Conservation (phyloP, 192 early-diverging fungal genomes). For the Chytriomyces confervae region DNA sequence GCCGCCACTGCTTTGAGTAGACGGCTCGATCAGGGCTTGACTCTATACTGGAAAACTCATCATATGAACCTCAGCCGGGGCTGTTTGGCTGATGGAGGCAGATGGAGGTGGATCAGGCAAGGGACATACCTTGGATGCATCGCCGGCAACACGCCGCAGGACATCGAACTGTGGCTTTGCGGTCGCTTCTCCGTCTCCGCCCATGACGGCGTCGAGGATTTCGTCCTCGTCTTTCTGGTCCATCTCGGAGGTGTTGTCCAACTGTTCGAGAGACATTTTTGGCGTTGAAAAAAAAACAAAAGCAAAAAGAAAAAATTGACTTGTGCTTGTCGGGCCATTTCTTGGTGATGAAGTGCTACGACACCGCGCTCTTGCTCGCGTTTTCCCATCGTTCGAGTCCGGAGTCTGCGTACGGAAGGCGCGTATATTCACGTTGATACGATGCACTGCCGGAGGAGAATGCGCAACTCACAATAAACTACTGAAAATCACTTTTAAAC, state of each 20-base stretch:
- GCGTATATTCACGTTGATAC: no score
- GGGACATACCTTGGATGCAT: constrained; percentile 19
- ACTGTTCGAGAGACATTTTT: background rate
- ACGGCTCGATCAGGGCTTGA: constrained; percentile 46
- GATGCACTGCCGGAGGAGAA: no score
- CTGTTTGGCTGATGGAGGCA: no score
- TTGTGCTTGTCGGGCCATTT: no score
- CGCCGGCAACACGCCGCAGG: constrained; percentile 10
- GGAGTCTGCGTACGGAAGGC: no score
- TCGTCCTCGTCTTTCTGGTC: constrained; percentile 25
- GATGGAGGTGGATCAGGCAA: no score
- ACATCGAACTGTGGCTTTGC: constrained; percentile 30
- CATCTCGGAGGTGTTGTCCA: background rate
- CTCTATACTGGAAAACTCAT: constrained; percentile 48
- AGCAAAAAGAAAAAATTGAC: no score
- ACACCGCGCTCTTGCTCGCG: no score
- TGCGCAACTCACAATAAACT: no score
- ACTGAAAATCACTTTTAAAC: no score
- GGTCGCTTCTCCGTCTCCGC: background rate
- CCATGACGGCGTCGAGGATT: constrained; percentile 30
- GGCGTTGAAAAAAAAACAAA: background rate
- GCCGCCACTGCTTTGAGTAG: constrained; percentile 1
- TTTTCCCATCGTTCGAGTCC: no score
- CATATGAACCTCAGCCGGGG: background rate
- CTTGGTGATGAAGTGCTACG: no score